Evolutionary conservation across 2,329 filamentous ascomycete genomes (phyloP).

Genomic region (Fusarium poae): DNA sequence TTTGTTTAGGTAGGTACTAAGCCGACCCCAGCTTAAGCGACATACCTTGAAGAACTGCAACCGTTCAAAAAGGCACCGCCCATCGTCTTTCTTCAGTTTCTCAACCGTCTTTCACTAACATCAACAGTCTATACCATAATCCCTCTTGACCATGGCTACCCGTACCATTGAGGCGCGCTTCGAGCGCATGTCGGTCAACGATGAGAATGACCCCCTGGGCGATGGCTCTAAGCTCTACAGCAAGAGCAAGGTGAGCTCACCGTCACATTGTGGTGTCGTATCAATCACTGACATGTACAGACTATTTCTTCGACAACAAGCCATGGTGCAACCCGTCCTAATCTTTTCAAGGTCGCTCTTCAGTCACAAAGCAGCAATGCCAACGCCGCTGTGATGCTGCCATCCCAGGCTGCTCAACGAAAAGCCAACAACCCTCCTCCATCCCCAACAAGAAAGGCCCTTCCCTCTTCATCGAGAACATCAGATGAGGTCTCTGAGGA

Average conservation of each 20-base stretch:
- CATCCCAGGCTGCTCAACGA: slow-evolving; percentile 73
- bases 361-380: slow-evolving; percentile 80
- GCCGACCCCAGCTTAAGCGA: slow-evolving; percentile 30
- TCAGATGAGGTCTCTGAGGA: slow-evolving; percentile 66
- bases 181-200: slow-evolving; percentile 88
- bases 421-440: slow-evolving; percentile 58
- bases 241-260: slow-evolving; percentile 78
- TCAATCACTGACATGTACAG: slow-evolving; percentile 57
- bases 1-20: slow-evolving; percentile 34
- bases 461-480: slow-evolving; percentile 57
- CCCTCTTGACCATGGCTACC: slow-evolving; percentile 70
- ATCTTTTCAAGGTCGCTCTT: slow-evolving; percentile 87
- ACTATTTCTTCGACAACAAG: slow-evolving; percentile 51
- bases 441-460: slow-evolving; percentile 67
- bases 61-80: slow-evolving; percentile 29
- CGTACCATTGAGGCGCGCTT: slow-evolving; percentile 87
- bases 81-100: slow-evolving; percentile 28
- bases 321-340: slow-evolving; percentile 75
- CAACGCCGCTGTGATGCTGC: slow-evolving; percentile 74
- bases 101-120: slow-evolving; percentile 42
- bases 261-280: background rate
- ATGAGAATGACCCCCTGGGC: slow-evolving; percentile 79
- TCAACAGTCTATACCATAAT: slow-evolving; percentile 22
- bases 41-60: slow-evolving; percentile 21
- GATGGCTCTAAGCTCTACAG: slow-evolving; percentile 68